Evolutionary conservation across 2,329 filamentous ascomycete species (phyloP), one percentile per base, ranked within the genome.

Genomic region (Fusarium burgessii): DNA sequence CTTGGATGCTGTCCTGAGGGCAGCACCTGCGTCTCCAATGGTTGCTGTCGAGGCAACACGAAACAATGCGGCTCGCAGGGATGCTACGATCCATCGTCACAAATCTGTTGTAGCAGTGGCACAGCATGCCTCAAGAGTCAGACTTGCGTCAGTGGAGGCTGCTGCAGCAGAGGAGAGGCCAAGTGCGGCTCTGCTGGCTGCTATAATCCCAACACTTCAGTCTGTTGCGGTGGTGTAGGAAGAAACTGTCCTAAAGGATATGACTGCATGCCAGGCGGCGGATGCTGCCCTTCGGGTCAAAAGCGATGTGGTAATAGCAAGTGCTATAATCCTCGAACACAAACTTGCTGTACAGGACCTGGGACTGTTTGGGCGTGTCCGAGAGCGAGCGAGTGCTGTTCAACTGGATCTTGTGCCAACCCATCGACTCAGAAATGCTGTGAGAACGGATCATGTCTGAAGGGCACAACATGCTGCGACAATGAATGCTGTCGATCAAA

Each of bases 231-330:
- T 0, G 41, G 51, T 3, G 7, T 36, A 0, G 38, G 62, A 0
- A 23, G 52, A 1, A 41, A 58, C 4, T 66, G 62, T 0, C 62
- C 62, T 0, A 65, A 65, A 6, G 62, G 51, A 0, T 65, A 65
- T 27, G 62, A 66, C 14, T 66, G 62, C 5, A 49, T 65, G 42
- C 25, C 36, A 2, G 62, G 62, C 2, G 62, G 62, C 5, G 62
- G 62, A 1, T 66, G 62, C 2, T 66, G 62, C 9, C 62, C 62
- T 0, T 33, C 62, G 1, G 62, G 62, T 0, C 62, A 66, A 13
- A 65, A 66, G n/a, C 33, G 60, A 0, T 66, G 60, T 6, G 62
- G 62, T 1, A 65, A 66, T 4, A 59, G 60, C 14, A 66, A 65
- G 14, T 66, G 62, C 14, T 66, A 66, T n/a, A 57, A 66, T 3